Conservation (phyloP, 148 eudicot genomes). For the Nepenthes mirabilis region DNA sequence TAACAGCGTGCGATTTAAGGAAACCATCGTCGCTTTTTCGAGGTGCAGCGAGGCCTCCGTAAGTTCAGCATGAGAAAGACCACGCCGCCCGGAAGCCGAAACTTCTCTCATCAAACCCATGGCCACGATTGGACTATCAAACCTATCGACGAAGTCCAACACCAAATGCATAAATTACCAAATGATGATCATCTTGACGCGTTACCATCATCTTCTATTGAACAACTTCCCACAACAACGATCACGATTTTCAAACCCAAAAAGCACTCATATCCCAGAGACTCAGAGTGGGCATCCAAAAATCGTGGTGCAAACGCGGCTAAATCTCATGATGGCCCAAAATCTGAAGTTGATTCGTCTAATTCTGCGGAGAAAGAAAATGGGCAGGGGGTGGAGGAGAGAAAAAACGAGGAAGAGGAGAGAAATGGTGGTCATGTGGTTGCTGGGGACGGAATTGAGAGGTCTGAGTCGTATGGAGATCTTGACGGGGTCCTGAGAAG, state of each 20-base stretch:
- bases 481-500: conserved; percentile 31
- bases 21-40: too few relatives aligned
- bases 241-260: conserved; percentile 4
- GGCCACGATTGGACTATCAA: too few relatives aligned
- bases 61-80: neutral
- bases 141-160: neutral
- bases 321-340: conserved; percentile 8
- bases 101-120: too few relatives aligned
- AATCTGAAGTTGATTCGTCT: conserved; percentile 18
- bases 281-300: conserved; percentile 14
- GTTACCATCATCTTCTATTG: neutral
- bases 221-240: conserved; percentile 6
- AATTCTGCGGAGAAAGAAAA: conserved; percentile 8
- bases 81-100: neutral
- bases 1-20: too few relatives aligned
- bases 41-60: too few relatives aligned
- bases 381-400: conserved; percentile 12
- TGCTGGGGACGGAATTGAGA: conserved; percentile 6
- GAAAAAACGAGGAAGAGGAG: conserved; percentile 16
- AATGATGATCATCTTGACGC: neutral
- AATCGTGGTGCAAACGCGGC: conserved; percentile 15
- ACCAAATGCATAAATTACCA: neutral
- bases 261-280: conserved; percentile 12
- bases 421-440: neutral
- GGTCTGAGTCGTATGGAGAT: conserved; percentile 9